Evolutionary conservation across 371 early-diverging fungal genomes (phyloP), one percentile per base, ranked within the genome.

Genomic region (Apophysomyces sp.): DNA sequence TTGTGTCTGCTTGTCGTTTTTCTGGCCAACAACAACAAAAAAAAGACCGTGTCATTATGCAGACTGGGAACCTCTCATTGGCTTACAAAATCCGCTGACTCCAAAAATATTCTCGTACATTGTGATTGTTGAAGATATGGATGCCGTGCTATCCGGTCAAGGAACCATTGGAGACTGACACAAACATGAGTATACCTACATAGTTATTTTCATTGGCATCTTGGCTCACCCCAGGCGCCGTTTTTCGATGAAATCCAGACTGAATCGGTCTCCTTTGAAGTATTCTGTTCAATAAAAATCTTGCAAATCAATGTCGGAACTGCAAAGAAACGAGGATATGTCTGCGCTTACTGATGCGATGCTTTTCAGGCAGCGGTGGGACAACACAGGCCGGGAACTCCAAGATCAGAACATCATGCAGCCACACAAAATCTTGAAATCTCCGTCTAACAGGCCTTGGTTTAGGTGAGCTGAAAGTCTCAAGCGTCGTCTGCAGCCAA

Each of bases 251-350:
- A 98, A 98, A 11, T 95, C 94, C 3, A 84, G 69, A 61, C 90
- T 85, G 72, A 98, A 98, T 15, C 98, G 82, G 73, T 97, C 97
- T 9, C 98, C 97, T 37, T 95, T 95, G 15, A 98, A 77, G 67
- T 96, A 98, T 71, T 95, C 96, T 91, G 58, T 9, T n/a, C 13
- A 28, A 29, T 13, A 24, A 30, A 39, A 11, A 29, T 28, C 15
- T 41, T 21, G 21, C 27, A 5, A n/a, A 21, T 44, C 4, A 44
- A 21, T 44, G 7, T 2, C 24, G 2, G 4, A 44, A 6, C 30
- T 30, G 4, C 26, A 41, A 26, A n/a, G n/a, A 54, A 63, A n/a
- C 3, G 16, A 15, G 16, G 21, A 26, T 32, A 27, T 29, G 12
- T 29, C 2, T 44, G 18, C 6, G 44, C 80, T 21, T 82, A 92